Evolutionary conservation across 257 asterid genomes (phyloP).

Genomic region (Solanum raphanifolium): DNA sequence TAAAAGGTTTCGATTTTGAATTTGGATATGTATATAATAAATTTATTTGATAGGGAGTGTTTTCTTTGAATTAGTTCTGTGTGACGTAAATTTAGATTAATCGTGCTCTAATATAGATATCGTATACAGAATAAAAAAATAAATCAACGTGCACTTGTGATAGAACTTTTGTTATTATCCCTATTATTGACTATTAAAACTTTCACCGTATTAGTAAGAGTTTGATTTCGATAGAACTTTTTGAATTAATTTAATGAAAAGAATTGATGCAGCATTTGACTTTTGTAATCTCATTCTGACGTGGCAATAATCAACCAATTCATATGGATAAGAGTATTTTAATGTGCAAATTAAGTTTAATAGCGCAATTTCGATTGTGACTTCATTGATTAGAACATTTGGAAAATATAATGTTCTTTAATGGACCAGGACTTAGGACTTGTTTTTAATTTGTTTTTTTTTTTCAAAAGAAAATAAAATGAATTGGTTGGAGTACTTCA

Average conservation of each 20-base stretch:
- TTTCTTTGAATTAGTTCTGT: too few relatives aligned
- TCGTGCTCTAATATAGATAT: rapidly evolving
- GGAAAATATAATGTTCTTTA: background rate
- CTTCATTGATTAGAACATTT: background rate
- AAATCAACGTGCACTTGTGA: background rate
- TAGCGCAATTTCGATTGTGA: background rate
- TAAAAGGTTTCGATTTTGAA: background rate
- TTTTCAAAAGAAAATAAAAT: background rate
- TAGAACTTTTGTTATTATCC: background rate
- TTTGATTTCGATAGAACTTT: too few relatives aligned
- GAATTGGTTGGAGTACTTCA: background rate
- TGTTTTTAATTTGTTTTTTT: background rate
- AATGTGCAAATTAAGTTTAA: background rate
- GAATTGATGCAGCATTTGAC: background rate
- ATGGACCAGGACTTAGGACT: background rate
- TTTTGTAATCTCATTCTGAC: background rate
- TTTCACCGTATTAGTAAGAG: rapidly evolving
- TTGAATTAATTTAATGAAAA: background rate
- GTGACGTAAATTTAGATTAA: too few relatives aligned
- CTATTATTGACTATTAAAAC: too few relatives aligned
- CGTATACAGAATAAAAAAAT: rapidly evolving
- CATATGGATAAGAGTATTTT: background rate
- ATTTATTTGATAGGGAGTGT: background rate
- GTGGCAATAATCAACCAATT: background rate
- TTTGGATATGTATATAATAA: background rate